A percentile compares a stretch with the other conserved stretches of the same genome.
These are phyloP conservation scores for Adansonia gregorii DNA, from an alignment of 441 rosid genomes.

Conservation along the genomic window DNA sequence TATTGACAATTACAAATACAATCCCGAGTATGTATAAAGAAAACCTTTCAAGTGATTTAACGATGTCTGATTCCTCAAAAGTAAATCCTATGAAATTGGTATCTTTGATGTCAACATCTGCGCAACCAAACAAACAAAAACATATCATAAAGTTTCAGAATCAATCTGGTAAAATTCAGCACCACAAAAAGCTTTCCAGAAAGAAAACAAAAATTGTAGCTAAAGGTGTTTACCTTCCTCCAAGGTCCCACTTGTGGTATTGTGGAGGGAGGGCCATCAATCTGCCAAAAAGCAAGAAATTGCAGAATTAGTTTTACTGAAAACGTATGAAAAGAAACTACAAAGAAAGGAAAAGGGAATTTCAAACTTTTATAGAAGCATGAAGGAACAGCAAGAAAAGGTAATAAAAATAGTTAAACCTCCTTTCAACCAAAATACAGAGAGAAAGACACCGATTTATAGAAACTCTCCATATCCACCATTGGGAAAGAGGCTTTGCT, in stretches of 20 bases:
- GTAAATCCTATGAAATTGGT: slow-evolving; percentile 93
- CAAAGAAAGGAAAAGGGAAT: neutral
- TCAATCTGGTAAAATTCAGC: slow-evolving; percentile 7
- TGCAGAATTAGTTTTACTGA: neutral
- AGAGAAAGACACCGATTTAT: neutral
- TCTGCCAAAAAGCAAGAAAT: slow-evolving; percentile 47
- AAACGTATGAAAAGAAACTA: neutral
- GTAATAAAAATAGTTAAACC: neutral
- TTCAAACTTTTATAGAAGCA: neutral
- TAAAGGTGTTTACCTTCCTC: slow-evolving; percentile 68
- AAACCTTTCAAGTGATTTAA: slow-evolving; percentile 71
- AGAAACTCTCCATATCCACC: neutral
- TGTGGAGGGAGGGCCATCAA: slow-evolving; percentile 67
- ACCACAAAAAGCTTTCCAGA: neutral
- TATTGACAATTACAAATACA: neutral
- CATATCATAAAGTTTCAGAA: neutral
- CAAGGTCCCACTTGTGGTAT: slow-evolving; percentile 86
- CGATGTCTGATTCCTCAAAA: slow-evolving; percentile 80
- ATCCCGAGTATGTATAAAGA: neutral
- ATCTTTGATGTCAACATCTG: slow-evolving; percentile 98
- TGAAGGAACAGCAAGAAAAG: neutral
- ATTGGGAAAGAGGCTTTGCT: neutral
- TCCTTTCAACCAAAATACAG: neutral
- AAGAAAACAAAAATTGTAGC: slow-evolving; percentile 2
- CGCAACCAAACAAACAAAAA: slow-evolving; percentile 35